Conservation (phyloP, 2,329 filamentous ascomycete genomes). For the Alternaria atra region DNA sequence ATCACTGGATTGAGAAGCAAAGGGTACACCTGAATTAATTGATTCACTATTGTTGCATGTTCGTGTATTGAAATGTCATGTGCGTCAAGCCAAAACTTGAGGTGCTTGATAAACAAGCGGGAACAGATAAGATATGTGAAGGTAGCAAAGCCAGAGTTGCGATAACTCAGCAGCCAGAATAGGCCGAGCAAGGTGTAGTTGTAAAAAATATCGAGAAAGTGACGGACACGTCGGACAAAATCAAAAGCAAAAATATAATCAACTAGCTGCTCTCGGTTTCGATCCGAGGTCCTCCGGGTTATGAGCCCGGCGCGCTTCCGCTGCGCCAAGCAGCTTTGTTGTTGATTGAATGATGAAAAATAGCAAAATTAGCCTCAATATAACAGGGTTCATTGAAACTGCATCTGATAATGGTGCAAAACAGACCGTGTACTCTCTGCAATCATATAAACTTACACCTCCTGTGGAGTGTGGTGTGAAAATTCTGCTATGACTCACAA, state of each 20-base stretch:
- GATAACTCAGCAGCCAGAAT: neutral
- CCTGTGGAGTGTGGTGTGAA: neutral
- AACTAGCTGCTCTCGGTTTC: constrained; percentile 36
- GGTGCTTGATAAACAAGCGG: neutral
- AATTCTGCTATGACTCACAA: neutral
- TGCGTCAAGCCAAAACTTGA: neutral
- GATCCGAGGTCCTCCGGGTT: constrained; percentile 47
- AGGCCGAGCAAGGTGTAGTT: neutral
- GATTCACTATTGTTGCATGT: too few relatives aligned
- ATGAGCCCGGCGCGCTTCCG: constrained; percentile 51
- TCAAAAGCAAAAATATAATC: neutral
- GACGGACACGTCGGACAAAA: neutral
- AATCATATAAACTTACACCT: too few relatives aligned
- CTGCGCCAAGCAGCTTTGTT: constrained; percentile 44
- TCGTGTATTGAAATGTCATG: neutral
- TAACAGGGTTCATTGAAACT: too few relatives aligned
- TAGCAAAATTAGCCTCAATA: too few relatives aligned
- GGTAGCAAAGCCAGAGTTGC: neutral
- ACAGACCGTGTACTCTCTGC: too few relatives aligned
- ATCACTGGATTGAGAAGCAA: neutral
- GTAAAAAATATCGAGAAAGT: neutral
- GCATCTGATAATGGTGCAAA: too few relatives aligned
- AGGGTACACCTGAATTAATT: neutral
- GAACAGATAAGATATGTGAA: neutral
- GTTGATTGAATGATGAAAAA: constrained; percentile 17